phyloP scores from a whole-genome alignment of 2,329 filamentous ascomycete genomes.

The Xylariales sp. region DNA sequence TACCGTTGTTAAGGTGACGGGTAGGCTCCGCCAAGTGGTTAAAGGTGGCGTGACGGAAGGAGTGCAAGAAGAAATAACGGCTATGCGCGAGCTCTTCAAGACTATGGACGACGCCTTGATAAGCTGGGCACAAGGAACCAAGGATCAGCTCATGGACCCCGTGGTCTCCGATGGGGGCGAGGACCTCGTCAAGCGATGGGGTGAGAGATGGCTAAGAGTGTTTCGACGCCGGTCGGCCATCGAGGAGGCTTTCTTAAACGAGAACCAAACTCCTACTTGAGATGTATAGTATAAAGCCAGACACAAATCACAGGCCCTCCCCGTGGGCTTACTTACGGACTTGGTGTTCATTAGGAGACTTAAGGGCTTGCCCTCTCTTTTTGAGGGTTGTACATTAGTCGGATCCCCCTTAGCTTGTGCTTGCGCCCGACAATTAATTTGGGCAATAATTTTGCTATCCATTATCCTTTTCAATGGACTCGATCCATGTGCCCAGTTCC shows the following conservation, averaged over 20 bases:
- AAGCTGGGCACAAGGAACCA: conserved; percentile 77
- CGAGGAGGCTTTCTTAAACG: conserved; percentile 72
- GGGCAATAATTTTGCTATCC: background rate
- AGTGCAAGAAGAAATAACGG: conserved; percentile 70
- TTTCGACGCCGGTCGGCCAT: conserved; percentile 85
- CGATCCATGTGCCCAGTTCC: background rate
- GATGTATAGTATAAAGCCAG: conserved; percentile 18
- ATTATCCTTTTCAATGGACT: conserved; percentile 4
- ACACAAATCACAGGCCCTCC: conserved; percentile 57
- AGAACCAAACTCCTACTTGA: conserved; percentile 38
- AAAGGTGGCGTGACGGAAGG: conserved; percentile 67
- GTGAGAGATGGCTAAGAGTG: conserved; percentile 84
- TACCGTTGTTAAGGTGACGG: conserved; percentile 90
- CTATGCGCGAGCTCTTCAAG: conserved; percentile 83
- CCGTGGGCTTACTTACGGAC: background rate
- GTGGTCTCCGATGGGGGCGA: conserved; percentile 64
- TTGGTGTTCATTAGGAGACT: background rate
- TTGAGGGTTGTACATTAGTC: conserved; percentile 26
- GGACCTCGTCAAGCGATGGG: conserved; percentile 81
- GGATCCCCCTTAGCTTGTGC: background rate
- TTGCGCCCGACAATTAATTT: background rate
- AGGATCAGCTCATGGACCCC: conserved; percentile 79
- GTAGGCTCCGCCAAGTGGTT: conserved; percentile 84
- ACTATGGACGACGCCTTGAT: conserved; percentile 82
- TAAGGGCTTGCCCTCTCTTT: background rate